Evolutionary conservation across 1,284 basidiomycete genomes (phyloP).

Genomic region (Pisolithus thermaeus): DNA sequence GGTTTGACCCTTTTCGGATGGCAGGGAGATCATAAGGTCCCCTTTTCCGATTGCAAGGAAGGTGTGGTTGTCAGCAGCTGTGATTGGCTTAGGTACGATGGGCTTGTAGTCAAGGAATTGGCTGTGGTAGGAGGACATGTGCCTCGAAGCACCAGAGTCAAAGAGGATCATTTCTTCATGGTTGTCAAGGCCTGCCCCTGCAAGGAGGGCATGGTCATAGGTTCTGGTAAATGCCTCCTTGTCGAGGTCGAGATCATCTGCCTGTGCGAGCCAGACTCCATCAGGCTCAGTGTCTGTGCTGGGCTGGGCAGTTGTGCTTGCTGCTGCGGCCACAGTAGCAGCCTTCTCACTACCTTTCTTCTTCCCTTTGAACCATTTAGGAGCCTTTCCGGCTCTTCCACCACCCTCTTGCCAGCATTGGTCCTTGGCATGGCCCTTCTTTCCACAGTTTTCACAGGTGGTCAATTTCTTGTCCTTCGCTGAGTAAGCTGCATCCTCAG

Average conservation of each 20-base stretch:
- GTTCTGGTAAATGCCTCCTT: not conserved
- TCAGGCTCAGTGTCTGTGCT: not conserved
- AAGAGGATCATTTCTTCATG: not conserved
- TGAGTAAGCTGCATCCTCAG: too few relatives aligned
- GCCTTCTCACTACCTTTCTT: not conserved
- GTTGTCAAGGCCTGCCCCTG: not conserved
- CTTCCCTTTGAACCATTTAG: not conserved
- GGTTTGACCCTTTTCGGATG: constrained; percentile 25
- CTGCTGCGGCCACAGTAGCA: not conserved
- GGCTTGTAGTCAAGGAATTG: constrained; percentile 25
- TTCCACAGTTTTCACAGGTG: not conserved
- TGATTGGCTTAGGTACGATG: constrained; percentile 26
- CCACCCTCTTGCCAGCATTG: not conserved
- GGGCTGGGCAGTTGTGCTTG: not conserved
- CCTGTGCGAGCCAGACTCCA: not conserved
- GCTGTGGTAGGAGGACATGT: constrained; percentile 22
- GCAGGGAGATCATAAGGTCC: constrained; percentile 31
- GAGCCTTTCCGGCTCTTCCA: not conserved
- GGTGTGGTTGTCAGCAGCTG: constrained; percentile 30
- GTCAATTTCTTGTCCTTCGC: too few relatives aligned
- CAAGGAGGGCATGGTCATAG: not conserved
- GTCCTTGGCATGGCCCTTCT: not conserved
- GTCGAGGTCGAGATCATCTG: not conserved
- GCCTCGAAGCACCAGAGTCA: not conserved
- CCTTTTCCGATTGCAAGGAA: constrained; percentile 33